Evolutionary conservation across 1,284 basidiomycete genomes (phyloP).

Genomic region (Ustilago hordei): DNA sequence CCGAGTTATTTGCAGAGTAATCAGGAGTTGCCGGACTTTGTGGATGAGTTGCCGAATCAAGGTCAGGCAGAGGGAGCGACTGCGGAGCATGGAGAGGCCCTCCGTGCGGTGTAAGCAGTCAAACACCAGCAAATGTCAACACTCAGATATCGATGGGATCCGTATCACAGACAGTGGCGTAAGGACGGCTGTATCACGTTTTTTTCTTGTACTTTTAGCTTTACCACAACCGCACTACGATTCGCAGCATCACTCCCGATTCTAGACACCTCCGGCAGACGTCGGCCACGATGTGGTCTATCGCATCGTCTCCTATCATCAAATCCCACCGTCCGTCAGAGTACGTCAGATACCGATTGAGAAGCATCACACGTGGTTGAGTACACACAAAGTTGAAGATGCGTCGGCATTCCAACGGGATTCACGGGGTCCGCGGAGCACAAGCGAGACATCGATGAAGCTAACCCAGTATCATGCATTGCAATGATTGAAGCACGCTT

Average conservation of each 20-base stretch:
- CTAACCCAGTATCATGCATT: too few species aligned
- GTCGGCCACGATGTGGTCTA: not conserved
- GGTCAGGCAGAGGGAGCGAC: conserved; percentile 1
- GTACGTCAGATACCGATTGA: too few species aligned
- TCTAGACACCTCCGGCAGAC: not conserved
- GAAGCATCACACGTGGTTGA: too few species aligned
- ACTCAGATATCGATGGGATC: not conserved
- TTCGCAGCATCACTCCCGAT: not conserved
- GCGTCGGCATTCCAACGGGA: too few species aligned
- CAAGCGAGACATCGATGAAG: too few species aligned
- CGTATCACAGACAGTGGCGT: not conserved
- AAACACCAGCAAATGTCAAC: not conserved
- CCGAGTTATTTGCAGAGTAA: conserved; percentile 62
- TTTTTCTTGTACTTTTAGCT: conserved; percentile 4
- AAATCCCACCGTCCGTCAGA: too few species aligned
- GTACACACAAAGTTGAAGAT: too few species aligned
- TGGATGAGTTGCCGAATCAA: conserved; percentile 59
- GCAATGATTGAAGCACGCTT: too few species aligned
- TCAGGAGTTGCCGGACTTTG: conserved; percentile 60
- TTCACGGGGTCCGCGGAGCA: too few species aligned
- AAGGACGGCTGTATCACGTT: not conserved
- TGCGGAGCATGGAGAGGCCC: conserved; percentile 36
- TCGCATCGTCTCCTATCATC: too few species aligned
- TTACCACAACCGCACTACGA: not conserved
- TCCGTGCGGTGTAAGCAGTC: conserved; percentile 31